Conservation (phyloP, 1,284 basidiomycete species). For the Malassezia slooffiae region DNA sequence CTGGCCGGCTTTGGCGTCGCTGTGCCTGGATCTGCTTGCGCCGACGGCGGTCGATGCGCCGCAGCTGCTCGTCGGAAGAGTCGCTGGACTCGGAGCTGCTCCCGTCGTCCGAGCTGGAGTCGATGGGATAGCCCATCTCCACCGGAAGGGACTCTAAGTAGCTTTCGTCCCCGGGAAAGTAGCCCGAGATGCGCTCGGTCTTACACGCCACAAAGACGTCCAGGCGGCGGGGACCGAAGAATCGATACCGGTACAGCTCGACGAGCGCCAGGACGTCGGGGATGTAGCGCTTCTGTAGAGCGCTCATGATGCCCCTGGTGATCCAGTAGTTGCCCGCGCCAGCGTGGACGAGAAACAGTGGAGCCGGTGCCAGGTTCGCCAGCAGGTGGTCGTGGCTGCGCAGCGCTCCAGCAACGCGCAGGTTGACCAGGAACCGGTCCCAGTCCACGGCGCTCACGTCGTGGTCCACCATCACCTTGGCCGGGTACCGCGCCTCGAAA, state of each 20-base stretch:
- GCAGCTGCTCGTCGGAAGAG: too few relatives aligned
- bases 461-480: neutral
- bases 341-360: too few relatives aligned
- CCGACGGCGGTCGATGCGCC: too few relatives aligned
- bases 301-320: neutral
- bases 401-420: neutral
- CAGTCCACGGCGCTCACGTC: constrained; percentile 4
- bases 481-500: neutral
- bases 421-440: constrained; percentile 1
- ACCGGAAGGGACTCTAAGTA: too few relatives aligned
- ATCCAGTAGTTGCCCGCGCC: too few relatives aligned
- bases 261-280: neutral
- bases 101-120: too few relatives aligned
- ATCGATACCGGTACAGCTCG: neutral
- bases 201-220: constrained; percentile 1
- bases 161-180: neutral
- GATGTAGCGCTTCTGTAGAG: neutral
- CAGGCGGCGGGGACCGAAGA: neutral
- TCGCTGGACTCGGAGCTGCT: too few relatives aligned
- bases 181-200: neutral
- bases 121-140: too few relatives aligned
- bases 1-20: too few relatives aligned
- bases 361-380: too few relatives aligned
- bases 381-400: neutral
- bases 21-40: too few relatives aligned